A percentile compares a stretch with the other conserved stretches of the same genome.
These are phyloP conservation scores for Candida albicans DNA, from an alignment of 1,139 yeast species.

Conservation along the genomic window DNA sequence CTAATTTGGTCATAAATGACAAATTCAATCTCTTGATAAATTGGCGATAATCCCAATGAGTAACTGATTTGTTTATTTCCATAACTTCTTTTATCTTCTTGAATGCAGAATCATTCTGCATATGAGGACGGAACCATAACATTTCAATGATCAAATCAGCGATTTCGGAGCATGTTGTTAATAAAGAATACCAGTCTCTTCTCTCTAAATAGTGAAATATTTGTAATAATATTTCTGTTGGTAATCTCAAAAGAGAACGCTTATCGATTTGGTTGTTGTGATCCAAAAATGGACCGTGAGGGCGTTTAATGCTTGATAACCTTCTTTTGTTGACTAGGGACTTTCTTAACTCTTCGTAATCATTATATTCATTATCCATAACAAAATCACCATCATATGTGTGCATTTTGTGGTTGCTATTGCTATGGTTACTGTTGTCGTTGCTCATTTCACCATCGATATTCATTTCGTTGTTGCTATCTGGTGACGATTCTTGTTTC, in stretches of 20 bases:
- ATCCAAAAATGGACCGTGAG: conserved; percentile 11
- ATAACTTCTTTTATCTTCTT: conserved; percentile 55
- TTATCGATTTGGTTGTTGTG: conserved; percentile 6
- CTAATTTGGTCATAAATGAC: conserved; percentile 67
- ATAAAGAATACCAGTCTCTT: conserved; percentile 65
- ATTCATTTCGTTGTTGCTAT: conserved; percentile 7
- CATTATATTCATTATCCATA: conserved; percentile 33
- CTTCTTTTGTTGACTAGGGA: conserved; percentile 35
- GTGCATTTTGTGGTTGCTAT: conserved; percentile 1
- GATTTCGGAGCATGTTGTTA: conserved; percentile 82
- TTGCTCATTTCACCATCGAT: conserved; percentile 8
- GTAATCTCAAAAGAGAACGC: conserved; percentile 55
- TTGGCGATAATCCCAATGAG: conserved; percentile 71
- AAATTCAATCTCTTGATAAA: conserved; percentile 81
- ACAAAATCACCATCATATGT: conserved; percentile 32
- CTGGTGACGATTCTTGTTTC: conserved; percentile 4
- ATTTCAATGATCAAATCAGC: conserved; percentile 77
- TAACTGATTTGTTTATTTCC: conserved; percentile 45
- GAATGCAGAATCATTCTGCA: conserved; percentile 54
- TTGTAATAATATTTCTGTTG: conserved; percentile 76
- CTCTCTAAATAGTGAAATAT: conserved; percentile 68
- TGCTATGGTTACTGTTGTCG: neutral
- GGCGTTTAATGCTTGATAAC: conserved; percentile 15
- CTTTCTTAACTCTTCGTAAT: conserved; percentile 37
- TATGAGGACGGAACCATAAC: conserved; percentile 88